Evolutionary conservation across 2,329 filamentous ascomycete species (phyloP).

Genomic region (Fusarium nanum): DNA sequence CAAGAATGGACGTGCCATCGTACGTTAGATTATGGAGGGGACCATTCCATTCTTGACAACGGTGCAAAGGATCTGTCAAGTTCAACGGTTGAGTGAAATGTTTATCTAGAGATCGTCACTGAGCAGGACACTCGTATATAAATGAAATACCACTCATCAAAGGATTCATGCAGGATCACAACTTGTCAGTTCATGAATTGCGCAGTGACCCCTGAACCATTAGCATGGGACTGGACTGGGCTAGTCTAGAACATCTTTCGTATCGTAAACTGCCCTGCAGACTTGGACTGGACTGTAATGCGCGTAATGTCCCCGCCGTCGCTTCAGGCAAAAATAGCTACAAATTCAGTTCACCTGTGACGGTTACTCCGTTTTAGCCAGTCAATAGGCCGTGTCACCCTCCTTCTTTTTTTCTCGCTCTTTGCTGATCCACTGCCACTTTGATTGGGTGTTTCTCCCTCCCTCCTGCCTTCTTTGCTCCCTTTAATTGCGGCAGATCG

Average conservation of each 20-base stretch:
- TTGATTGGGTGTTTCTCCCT: conserved; percentile 34
- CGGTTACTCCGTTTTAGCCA: conserved; percentile 32
- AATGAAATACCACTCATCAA: neutral
- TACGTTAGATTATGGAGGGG: conserved; percentile 19
- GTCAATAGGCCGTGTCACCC: conserved; percentile 34
- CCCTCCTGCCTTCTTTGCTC: conserved; percentile 19
- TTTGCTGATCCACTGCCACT: conserved; percentile 27
- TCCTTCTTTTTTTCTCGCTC: conserved; percentile 14
- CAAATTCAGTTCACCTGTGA: conserved; percentile 11
- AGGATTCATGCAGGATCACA: conserved; percentile 1
- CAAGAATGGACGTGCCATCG: conserved; percentile 21
- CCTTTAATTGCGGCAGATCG: conserved; percentile 33
- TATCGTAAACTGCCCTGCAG: conserved; percentile 8
- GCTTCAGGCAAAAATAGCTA: conserved; percentile 29
- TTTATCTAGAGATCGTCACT: too few species aligned
- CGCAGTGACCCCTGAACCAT: conserved; percentile 22
- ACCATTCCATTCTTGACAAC: conserved; percentile 27
- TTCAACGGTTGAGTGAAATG: neutral
- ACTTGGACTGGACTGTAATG: conserved; percentile 13
- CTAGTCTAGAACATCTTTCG: conserved; percentile 3
- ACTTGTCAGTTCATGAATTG: neutral
- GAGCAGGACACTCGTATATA: neutral
- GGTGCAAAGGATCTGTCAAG: neutral
- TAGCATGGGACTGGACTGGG: neutral
- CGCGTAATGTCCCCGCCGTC: conserved; percentile 22